These are phyloP conservation scores for Fusarium cicatricum DNA, from an alignment of 2,329 filamentous ascomycete genomes.

Conservation along the genomic window DNA sequence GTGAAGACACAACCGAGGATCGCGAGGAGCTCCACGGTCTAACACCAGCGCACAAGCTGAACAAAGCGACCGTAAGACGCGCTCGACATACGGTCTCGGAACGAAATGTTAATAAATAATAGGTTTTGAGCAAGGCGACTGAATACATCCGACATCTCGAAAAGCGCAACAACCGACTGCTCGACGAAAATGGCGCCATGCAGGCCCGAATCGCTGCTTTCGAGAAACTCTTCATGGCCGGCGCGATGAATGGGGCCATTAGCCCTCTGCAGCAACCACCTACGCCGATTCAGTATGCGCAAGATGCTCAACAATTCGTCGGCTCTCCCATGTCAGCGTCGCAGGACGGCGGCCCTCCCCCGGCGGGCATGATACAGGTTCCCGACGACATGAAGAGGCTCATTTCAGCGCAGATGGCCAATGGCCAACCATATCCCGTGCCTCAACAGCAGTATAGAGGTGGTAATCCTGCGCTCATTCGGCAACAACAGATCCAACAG, in stretches of 20 bases:
- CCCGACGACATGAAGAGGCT: slow-evolving; percentile 72
- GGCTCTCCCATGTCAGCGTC: slow-evolving; percentile 55
- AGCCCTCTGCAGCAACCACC: slow-evolving; percentile 63
- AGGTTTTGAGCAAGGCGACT: slow-evolving; percentile 90
- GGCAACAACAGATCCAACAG: slow-evolving; percentile 66
- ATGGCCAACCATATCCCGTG: slow-evolving; percentile 62
- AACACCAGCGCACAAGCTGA: slow-evolving; percentile 90
- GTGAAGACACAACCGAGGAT: slow-evolving; percentile 75
- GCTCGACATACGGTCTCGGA: not conserved
- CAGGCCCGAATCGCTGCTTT: slow-evolving; percentile 79
- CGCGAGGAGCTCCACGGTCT: slow-evolving; percentile 79
- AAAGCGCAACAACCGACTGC: slow-evolving; percentile 83
- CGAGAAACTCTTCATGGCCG: slow-evolving; percentile 80
- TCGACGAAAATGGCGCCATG: slow-evolving; percentile 82
- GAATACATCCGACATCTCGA: slow-evolving; percentile 96
- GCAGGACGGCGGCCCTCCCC: slow-evolving; percentile 51
- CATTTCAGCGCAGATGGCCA: slow-evolving; percentile 63
- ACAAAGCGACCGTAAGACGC: slow-evolving; percentile 83
- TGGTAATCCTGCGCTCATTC: slow-evolving; percentile 55
- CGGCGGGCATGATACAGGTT: slow-evolving; percentile 70
- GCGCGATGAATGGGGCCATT: slow-evolving; percentile 72
- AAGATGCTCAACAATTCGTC: slow-evolving; percentile 55
- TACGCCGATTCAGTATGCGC: slow-evolving; percentile 60
- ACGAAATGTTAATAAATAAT: slow-evolving; percentile 9
- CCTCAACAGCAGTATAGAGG: slow-evolving; percentile 57